These are phyloP conservation scores for Didymella pomorum DNA, from an alignment of 2,329 filamentous ascomycete species.

Conservation along the genomic window DNA sequence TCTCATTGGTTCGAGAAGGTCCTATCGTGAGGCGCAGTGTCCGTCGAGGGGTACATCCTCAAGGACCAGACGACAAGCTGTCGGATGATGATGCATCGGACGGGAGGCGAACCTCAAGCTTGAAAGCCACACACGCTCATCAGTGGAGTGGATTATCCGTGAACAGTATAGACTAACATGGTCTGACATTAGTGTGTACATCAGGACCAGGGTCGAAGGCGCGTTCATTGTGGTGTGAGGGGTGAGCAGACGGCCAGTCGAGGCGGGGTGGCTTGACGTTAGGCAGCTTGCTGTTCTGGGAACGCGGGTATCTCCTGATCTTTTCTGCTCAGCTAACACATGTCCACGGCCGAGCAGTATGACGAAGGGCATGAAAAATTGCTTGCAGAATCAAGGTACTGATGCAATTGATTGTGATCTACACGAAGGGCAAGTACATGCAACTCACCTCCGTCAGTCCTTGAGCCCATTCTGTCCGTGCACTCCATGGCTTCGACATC, in stretches of 20 bases:
- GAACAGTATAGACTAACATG: constrained; percentile 21
- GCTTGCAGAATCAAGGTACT: constrained; percentile 1
- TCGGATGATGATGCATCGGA: constrained; percentile 48
- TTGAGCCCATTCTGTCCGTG: constrained; percentile 1
- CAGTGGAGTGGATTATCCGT: constrained; percentile 19
- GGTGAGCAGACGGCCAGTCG: constrained; percentile 23
- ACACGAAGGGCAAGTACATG: constrained; percentile 2
- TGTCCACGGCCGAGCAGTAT: constrained; percentile 2
- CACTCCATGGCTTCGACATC: constrained; percentile 8
- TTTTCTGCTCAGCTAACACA: constrained; percentile 21
- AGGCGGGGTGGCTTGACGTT: constrained; percentile 33
- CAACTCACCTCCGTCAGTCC: constrained; percentile 7
- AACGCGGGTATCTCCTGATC: constrained; percentile 35
- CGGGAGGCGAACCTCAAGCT: constrained; percentile 33
- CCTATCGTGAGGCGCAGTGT: constrained; percentile 24
- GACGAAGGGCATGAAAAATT: neutral
- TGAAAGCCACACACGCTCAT: constrained; percentile 23
- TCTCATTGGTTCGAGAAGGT: constrained; percentile 23
- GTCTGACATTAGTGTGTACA: constrained; percentile 30
- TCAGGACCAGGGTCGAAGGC: constrained; percentile 22
- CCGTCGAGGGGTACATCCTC: constrained; percentile 33
- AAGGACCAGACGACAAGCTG: constrained; percentile 27
- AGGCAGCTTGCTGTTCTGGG: constrained; percentile 9
- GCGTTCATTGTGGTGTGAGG: constrained; percentile 36
- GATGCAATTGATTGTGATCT: constrained; percentile 17